phyloP scores from a whole-genome alignment of 768 basidiomycete species.

The Amanita fuliginea region DNA sequence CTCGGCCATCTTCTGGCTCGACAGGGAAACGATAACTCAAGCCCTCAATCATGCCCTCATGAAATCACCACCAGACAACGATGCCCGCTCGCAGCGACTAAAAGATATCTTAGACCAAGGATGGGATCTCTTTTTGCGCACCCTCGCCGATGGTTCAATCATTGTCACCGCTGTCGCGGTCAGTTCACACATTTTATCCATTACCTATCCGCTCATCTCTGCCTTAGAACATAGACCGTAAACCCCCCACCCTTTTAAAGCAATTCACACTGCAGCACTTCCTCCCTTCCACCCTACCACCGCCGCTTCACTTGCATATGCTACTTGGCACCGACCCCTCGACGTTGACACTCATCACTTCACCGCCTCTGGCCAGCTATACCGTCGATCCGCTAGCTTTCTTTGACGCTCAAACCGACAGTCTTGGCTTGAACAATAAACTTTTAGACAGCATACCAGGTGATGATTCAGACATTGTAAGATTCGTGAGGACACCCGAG shows the following conservation, averaged over 20 bases:
- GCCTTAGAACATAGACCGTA: constrained; percentile 73
- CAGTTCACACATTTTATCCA: constrained; percentile 17
- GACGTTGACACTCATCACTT: constrained; percentile 48
- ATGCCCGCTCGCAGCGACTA: constrained; percentile 34
- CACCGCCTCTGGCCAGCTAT: constrained; percentile 55
- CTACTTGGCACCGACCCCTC: constrained; percentile 34
- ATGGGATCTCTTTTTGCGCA: constrained; percentile 73
- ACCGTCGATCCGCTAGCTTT: constrained; percentile 47
- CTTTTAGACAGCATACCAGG: constrained; percentile 25
- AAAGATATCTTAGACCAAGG: constrained; percentile 58
- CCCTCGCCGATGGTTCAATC: constrained; percentile 64
- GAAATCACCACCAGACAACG: constrained; percentile 25
- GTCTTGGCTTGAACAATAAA: constrained; percentile 33
- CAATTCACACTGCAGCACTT: constrained; percentile 67
- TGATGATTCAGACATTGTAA: constrained; percentile 43
- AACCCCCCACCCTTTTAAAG: constrained; percentile 74
- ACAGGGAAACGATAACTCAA: constrained; percentile 45
- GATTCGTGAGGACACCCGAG: constrained; percentile 70
- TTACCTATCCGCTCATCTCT: constrained; percentile 2
- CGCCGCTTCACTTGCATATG: constrained; percentile 41
- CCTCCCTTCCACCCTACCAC: constrained; percentile 30
- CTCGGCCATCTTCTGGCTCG: constrained; percentile 60
- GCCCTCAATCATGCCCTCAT: constrained; percentile 33
- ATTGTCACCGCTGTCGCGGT: constrained; percentile 66
- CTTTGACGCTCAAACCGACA: constrained; percentile 47